These are phyloP conservation scores for Rhinocladiella mackenziei DNA, from an alignment of 2,329 filamentous ascomycete genomes.

Conservation along the genomic window DNA sequence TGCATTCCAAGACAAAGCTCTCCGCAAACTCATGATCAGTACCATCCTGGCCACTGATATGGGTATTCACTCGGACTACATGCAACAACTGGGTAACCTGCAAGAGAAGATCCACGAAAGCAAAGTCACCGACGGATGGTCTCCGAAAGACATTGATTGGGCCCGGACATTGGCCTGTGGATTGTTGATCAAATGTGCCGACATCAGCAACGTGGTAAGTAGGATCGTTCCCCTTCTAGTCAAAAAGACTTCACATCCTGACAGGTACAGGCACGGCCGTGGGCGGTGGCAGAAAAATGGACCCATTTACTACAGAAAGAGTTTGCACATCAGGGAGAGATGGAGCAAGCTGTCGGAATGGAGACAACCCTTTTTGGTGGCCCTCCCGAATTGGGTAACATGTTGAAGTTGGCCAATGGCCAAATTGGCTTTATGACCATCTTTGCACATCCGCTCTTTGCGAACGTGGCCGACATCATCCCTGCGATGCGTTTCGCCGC, in stretches of 20 bases:
- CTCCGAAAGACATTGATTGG: slow-evolving; percentile 68
- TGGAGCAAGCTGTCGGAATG: slow-evolving; percentile 85
- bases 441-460: slow-evolving; percentile 88
- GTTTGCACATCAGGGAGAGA: slow-evolving; percentile 85
- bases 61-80: slow-evolving; percentile 95
- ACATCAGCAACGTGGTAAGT: slow-evolving; percentile 96
- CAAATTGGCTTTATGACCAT: slow-evolving; percentile 97
- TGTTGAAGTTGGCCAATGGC: slow-evolving; percentile 74
- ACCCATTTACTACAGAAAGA: slow-evolving; percentile 92
- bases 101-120: slow-evolving; percentile 72
- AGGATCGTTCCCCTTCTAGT: background rate
- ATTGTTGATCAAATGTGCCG: slow-evolving; percentile 92
- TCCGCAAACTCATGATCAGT: slow-evolving; percentile 90
- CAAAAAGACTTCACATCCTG: slow-evolving; percentile 1
- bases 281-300: slow-evolving; percentile 80
- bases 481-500: slow-evolving; percentile 81
- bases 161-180: slow-evolving; percentile 80
- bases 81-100: slow-evolving; percentile 77
- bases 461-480: slow-evolving; percentile 79
- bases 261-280: slow-evolving; percentile 67
- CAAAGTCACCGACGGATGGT: slow-evolving; percentile 66
- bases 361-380: slow-evolving; percentile 77
- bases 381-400: slow-evolving; percentile 75
- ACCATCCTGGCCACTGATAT: slow-evolving; percentile 98
- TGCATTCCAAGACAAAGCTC: slow-evolving; percentile 70